phyloP scores from a whole-genome alignment of 1,284 basidiomycete species.

The Malassezia japonica region DNA sequence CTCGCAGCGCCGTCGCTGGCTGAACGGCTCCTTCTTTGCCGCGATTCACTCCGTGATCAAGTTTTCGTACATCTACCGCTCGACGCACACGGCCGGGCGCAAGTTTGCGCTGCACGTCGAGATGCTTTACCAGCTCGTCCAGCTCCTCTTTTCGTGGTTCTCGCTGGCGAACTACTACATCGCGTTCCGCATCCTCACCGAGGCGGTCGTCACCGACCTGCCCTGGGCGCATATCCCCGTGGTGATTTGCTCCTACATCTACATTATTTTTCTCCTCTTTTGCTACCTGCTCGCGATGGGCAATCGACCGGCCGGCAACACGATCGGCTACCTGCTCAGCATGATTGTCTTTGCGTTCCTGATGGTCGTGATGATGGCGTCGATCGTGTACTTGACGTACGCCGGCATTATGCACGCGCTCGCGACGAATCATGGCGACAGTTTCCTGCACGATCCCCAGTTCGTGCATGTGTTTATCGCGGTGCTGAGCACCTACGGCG shows the following conservation, averaged over 20 bases:
- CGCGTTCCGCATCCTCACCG: constrained; percentile 40
- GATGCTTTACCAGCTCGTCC: constrained; percentile 42
- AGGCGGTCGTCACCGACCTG: constrained; percentile 28
- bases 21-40: constrained; percentile 74
- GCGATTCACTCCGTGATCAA: constrained; percentile 46
- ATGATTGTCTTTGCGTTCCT: constrained; percentile 44
- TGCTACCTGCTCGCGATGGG: constrained; percentile 46
- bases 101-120: constrained; percentile 44
- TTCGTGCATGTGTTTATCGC: constrained; percentile 46
- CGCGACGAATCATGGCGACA: constrained; percentile 13
- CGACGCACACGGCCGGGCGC: constrained; percentile 34
- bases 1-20: constrained; percentile 77
- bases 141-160: constrained; percentile 43
- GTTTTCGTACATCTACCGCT: constrained; percentile 46
- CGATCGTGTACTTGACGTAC: constrained; percentile 38
- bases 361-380: constrained; percentile 41
- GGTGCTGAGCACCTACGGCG: constrained; percentile 39
- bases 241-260: constrained; percentile 41
- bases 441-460: constrained; percentile 25
- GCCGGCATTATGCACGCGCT: constrained; percentile 27
- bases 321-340: constrained; percentile 33
- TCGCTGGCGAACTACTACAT: constrained; percentile 25
- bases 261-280: constrained; percentile 45
- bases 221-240: constrained; percentile 34
- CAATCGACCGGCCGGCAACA: constrained; percentile 42